Base-by-base conservation (phyloP, 805 yeast species). In the Cephaloascus fragrans region DNA sequence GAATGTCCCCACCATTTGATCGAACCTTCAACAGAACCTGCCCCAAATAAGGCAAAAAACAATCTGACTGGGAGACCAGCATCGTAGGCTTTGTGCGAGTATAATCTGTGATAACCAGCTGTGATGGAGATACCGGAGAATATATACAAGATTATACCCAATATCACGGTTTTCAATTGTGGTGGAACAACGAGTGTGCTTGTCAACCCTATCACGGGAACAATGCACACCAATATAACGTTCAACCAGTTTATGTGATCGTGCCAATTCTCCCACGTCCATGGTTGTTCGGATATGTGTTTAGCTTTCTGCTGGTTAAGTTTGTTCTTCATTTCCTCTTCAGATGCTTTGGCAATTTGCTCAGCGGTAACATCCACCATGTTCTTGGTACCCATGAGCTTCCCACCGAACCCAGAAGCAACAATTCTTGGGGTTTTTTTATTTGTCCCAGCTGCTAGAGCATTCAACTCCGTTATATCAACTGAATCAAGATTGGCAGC, bases 1-100 rank as follows among this genome's bases (percentile, higher is more conserved):
- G 83, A 73, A 57, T 83, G 93, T 36, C 82, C 76, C 94, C 94
- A 84, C 93, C 93, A 83, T 60, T 83, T 83, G 58, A 83, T 78
- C 33, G 90, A 82, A 47, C 94, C 94, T 59, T 83, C 88, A 37
- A 83, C 78, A 40, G 88, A 77, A 34, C 88, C 83, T 26, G 90
- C 86, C 46, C 94, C 94, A 51, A 83, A 83, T 19, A 81, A 58
- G 4, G 90, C 94, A 53, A 62, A 82, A 48, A 80, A 75, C 34
- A 81, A 52, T 47, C 77, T 72, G 34, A 80, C 66, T 23, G 28
- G 28, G 12, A 23, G 10, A 23, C 28, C 28, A 39, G 83, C 88
- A 39, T 71, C 70, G 51, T 77, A 83, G 16, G 90, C 68, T 56
- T 80, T 77, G 61, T 84, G 94, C 20, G 93, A 67, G 78, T 80